Conservation (phyloP, 2,329 filamentous ascomycete genomes). For the Paraphoma chrysanthemicola region DNA sequence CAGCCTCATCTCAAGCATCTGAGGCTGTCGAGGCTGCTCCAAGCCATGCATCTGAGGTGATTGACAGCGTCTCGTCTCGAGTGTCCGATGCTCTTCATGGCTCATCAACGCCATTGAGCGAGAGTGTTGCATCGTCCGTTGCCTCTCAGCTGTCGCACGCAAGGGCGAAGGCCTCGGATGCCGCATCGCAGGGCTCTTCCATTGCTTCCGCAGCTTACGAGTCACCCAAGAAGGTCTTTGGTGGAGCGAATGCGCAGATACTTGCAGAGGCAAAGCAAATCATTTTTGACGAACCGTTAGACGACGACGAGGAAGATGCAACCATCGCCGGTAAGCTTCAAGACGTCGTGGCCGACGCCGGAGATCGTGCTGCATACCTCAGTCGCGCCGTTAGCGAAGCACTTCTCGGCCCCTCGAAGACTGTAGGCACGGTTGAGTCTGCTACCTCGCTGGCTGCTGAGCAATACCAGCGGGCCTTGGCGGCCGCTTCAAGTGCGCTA, state of each 20-base stretch:
- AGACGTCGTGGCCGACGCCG: constrained; percentile 59
- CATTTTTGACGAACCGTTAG: constrained; percentile 59
- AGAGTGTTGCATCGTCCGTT: constrained; percentile 47
- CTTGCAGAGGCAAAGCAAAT: constrained; percentile 56
- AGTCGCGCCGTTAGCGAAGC: constrained; percentile 65
- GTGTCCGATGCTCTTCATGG: constrained; percentile 44
- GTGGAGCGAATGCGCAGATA: constrained; percentile 61
- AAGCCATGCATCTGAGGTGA: constrained; percentile 7
- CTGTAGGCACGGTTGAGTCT: constrained; percentile 57
- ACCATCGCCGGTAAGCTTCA: constrained; percentile 58
- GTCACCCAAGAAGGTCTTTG: constrained; percentile 59
- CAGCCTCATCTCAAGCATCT: constrained; percentile 35
- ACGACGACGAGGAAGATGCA: constrained; percentile 55
- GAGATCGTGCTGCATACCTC: constrained; percentile 60
- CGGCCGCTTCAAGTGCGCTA: constrained; percentile 63
- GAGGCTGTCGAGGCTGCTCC: constrained; percentile 24
- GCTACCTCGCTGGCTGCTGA: constrained; percentile 62
- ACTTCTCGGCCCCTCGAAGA: constrained; percentile 54
- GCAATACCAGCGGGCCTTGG: constrained; percentile 63
- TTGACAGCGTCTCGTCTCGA: constrained; percentile 42
- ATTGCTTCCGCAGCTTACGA: constrained; percentile 34
- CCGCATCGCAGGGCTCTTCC: constrained; percentile 25
- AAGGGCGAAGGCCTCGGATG: constrained; percentile 27
- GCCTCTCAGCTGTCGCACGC: constrained; percentile 37
- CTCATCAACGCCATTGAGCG: constrained; percentile 35